Base-by-base conservation (phyloP, 1,284 basidiomycete species). In the Irpex lacteus region DNA sequence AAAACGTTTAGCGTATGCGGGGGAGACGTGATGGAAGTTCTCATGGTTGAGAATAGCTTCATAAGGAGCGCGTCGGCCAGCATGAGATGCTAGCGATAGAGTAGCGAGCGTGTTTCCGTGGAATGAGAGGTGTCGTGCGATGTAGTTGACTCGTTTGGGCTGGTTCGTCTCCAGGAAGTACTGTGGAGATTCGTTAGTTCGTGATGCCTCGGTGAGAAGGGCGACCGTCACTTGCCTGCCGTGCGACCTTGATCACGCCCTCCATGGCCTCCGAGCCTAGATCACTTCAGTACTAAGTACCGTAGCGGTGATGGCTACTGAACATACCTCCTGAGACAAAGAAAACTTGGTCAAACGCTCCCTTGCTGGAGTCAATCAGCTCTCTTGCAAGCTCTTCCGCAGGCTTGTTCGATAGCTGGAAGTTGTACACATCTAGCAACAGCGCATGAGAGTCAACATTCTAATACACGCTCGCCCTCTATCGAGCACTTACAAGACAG, bases 231-330 rank as follows among this genome's bases (percentile, higher is more conserved):
- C 76, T 36, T 65, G 87, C 88, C 80, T 95, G 94, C 68, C 90
- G 84, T 40, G 87, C 84, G 4, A 92, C 81, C 76, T 95, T 95
- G 63, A 95, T 82, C 13, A 86, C 88, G 59, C 84, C 84, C 68
- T 95, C 93, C 88, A 93, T 91, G 0, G 93, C 92, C 76, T 95
- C 94, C 1, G 91, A 90, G 54, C 92, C 91, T 93, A 38, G 47
- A n/a, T 21, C 32, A 34, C 6, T 34, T 34, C 5, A 34, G 32
- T 7, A 18, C 38, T 56, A 40, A 37, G 53, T 32, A 37, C 19
- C 19, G 15, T 34, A 15, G 4, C 61, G 32, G 26, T 18, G 19
- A 47, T 63, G 40, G 18, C 32, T 11, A 60, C 38, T 8, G 32
- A 66, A 70, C 76, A 55, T 67, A 85, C 91, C 91, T 77, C 92